Base-by-base conservation (phyloP, 345 rosid genomes). In the Litchi chinensis region DNA sequence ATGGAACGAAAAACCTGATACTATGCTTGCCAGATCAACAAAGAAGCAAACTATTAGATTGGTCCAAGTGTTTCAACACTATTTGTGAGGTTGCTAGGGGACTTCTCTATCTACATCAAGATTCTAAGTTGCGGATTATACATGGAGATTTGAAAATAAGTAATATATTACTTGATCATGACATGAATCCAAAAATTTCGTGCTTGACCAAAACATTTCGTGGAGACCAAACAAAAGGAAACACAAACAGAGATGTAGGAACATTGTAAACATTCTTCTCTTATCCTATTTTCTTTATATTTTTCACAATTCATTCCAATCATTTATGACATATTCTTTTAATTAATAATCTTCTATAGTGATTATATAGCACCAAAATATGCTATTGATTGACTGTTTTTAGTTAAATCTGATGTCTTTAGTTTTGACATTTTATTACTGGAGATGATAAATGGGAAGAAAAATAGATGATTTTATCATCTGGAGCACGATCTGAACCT, bases 341-440 rank as follows among this genome's bases (percentile, higher is more conserved):
- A 26, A 57, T 46, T 28, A 26, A 57, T 19, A 22, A 32, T 68
- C 18, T 28, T 70, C 24, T 74, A 54, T 78, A 84, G 87, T 28
- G 89, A 84, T 10, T 87, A 84, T 43, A 87, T 84, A 86, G 83
- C 87, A 6, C 87, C 87, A 0, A 84, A 85, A 44, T 87, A 87
- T 46, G 88, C 88, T 5, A 81, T 44, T 26, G 85, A 85, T n/a
- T 87, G 88, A 13, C 65, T 77, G 13, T 85, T 87, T 73, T 87
- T 88, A 0, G 79, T 81, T 9, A 87, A 87, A 76, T 87, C 90
- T 0, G 88, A 87, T 79, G 86, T 85, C 24, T 85, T 87, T 10
- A 87, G 87, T 76, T 85, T 81, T 18, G 90, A 88, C 8, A 75
- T 85, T 21, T 66, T 87, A 19, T 11, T 87, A 71, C 70, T 85